Evolutionary conservation across 139 green algal species (phyloP).

Genomic region (Chloropicon primus): DNA sequence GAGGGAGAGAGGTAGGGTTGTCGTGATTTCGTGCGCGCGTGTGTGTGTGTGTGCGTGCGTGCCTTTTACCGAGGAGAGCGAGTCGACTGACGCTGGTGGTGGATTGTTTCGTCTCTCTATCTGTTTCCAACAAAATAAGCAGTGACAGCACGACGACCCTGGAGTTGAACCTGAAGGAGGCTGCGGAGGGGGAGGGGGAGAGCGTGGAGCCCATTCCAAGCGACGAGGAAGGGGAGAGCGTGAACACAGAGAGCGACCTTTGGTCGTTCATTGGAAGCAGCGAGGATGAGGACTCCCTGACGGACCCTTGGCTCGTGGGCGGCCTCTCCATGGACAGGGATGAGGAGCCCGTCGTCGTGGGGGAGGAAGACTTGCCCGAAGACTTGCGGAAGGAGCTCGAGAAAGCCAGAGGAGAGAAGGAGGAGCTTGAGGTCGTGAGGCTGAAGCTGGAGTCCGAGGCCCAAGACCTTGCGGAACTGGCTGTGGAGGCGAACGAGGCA

Average conservation of each 20-base stretch:
- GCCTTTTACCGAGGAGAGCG: too few species aligned
- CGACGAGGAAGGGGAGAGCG: too few species aligned
- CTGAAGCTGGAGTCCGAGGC: slow-evolving; percentile 9
- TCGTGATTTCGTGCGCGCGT: too few species aligned
- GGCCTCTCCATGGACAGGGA: neutral
- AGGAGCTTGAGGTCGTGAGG: neutral
- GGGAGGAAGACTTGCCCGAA: neutral
- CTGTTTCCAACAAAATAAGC: too few species aligned
- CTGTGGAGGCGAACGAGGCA: neutral
- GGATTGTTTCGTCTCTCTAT: too few species aligned
- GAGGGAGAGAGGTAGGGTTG: too few species aligned
- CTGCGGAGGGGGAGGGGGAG: too few species aligned
- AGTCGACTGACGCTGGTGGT: too few species aligned
- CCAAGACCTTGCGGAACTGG: slow-evolving; percentile 38
- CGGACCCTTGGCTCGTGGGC: neutral
- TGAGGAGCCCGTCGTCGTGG: neutral
- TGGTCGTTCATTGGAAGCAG: neutral
- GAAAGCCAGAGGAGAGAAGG: neutral
- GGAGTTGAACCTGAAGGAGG: too few species aligned
- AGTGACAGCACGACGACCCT: too few species aligned
- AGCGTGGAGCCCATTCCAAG: too few species aligned
- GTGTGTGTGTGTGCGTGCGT: too few species aligned
- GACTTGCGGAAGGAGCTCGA: neutral
- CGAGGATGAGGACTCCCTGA: neutral
- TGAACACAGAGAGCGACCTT: neutral